phyloP scores from a whole-genome alignment of 2,329 filamentous ascomycete species.

The Plenodomus tracheiphilus region DNA sequence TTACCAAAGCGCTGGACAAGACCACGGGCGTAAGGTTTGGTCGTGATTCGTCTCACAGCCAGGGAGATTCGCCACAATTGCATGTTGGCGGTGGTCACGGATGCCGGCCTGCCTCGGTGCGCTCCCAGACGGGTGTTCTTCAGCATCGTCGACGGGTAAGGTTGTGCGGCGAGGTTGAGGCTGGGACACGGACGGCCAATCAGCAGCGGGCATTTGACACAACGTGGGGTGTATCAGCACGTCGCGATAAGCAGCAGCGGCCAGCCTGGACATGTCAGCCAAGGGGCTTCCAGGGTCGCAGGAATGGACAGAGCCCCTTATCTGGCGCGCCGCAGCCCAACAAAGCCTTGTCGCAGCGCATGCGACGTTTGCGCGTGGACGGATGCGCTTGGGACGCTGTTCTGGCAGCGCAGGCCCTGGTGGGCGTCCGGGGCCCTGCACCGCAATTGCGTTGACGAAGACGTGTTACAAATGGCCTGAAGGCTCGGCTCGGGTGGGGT shows the following conservation, averaged over 20 bases:
- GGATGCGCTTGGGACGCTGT: background rate
- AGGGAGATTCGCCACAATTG: conserved; percentile 13
- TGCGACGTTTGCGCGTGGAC: conserved; percentile 6
- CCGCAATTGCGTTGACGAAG: conserved; percentile 17
- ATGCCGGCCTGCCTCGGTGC: conserved; percentile 4
- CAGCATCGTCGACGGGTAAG: conserved; percentile 3
- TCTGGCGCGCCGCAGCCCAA: background rate
- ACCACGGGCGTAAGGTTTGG: conserved; percentile 5
- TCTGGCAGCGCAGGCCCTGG: background rate
- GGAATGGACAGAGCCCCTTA: background rate
- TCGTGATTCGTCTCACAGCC: conserved; percentile 10
- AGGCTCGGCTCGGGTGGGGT: conserved; percentile 21
- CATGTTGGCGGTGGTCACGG: conserved; percentile 2
- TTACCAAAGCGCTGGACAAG: conserved; percentile 1
- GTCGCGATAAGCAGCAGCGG: conserved; percentile 24
- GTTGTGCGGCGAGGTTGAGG: conserved; percentile 12
- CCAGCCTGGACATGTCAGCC: conserved; percentile 5
- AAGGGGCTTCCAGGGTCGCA: background rate
- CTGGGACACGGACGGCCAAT: conserved; percentile 18
- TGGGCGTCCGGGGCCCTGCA: background rate
- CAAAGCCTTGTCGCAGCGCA: background rate
- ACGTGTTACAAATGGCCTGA: conserved; percentile 20
- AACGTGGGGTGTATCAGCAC: conserved; percentile 28
- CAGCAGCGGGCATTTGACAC: conserved; percentile 1
- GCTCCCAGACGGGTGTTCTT: background rate